These are phyloP conservation scores for Leishmania amazonensis DNA, from an alignment of 208 protist species.

Conservation along the genomic window DNA sequence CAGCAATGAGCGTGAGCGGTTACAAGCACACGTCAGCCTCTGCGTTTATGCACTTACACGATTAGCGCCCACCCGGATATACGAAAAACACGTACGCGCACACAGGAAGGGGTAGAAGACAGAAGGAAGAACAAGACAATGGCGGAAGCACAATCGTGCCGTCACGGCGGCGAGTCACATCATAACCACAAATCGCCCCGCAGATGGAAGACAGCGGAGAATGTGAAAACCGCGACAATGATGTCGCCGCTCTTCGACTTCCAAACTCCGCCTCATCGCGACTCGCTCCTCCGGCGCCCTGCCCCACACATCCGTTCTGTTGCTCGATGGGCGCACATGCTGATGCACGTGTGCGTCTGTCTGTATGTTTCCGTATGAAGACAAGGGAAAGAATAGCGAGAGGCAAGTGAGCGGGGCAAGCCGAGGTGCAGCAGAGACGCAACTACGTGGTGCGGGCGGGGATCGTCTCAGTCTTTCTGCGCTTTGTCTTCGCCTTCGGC, in stretches of 20 bases:
- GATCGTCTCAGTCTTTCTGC: slow-evolving; percentile 52
- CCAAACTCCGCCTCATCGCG: not conserved
- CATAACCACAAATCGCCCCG: not conserved
- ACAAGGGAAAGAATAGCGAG: not conserved
- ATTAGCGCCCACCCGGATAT: not conserved
- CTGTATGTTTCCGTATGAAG: not conserved
- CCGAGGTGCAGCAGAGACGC: not conserved
- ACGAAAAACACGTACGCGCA: not conserved
- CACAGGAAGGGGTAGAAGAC: not conserved
- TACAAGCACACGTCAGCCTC: not conserved
- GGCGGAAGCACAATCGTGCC: not conserved
- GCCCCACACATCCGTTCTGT: not conserved
- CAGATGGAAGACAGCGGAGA: not conserved
- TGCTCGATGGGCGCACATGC: not conserved
- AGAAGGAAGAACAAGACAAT: not conserved
- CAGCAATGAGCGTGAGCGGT: not conserved
- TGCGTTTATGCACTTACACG: slow-evolving; percentile 12
- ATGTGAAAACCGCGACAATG: not conserved
- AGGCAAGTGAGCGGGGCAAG: not conserved
- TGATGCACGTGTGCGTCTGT: not conserved
- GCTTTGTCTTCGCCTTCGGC: slow-evolving; percentile 75
- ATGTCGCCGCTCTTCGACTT: too few relatives aligned
- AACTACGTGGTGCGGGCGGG: not conserved
- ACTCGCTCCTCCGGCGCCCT: not conserved
- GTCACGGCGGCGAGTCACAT: not conserved